Conservation (phyloP, 441 rosid genomes). For the Croton laevigatus region DNA sequence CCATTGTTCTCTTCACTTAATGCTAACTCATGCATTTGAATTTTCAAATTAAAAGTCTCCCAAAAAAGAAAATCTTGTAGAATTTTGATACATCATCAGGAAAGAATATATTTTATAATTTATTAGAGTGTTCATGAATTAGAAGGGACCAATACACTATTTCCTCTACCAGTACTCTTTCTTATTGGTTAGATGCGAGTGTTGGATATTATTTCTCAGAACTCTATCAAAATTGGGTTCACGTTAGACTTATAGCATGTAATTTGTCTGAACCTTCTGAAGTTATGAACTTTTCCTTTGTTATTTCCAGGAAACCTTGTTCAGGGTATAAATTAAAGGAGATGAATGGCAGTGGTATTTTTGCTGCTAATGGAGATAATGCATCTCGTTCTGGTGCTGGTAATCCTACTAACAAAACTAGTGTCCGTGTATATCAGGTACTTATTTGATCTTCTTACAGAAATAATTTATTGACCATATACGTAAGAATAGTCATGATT, state of each 20-base stretch:
- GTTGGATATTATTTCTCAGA: conserved; percentile 6
- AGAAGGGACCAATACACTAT: background rate
- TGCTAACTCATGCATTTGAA: background rate
- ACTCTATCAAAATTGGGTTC: conserved; percentile 2
- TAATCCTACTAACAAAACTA: conserved; percentile 37
- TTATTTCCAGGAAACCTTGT: conserved; percentile 68
- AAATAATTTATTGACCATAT: background rate
- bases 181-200: conserved; percentile 10
- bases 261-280: conserved; percentile 8
- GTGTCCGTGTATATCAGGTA: conserved; percentile 78
- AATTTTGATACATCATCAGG: background rate
- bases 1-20: background rate
- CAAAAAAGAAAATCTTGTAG: background rate
- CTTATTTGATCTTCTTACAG: background rate
- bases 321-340: conserved; percentile 86
- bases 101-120: background rate
- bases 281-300: conserved; percentile 8
- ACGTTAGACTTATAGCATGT: background rate
- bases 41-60: background rate
- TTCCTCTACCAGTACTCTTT: background rate
- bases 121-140: background rate
- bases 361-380: conserved; percentile 51
- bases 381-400: conserved; percentile 43
- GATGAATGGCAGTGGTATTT: conserved; percentile 89
- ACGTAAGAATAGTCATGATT: background rate